Percentiles rank a stretch among this genome's conserved stretches.
phyloP scores from a whole-genome alignment of 257 asterid species.

The Nicotiana attenuata region DNA sequence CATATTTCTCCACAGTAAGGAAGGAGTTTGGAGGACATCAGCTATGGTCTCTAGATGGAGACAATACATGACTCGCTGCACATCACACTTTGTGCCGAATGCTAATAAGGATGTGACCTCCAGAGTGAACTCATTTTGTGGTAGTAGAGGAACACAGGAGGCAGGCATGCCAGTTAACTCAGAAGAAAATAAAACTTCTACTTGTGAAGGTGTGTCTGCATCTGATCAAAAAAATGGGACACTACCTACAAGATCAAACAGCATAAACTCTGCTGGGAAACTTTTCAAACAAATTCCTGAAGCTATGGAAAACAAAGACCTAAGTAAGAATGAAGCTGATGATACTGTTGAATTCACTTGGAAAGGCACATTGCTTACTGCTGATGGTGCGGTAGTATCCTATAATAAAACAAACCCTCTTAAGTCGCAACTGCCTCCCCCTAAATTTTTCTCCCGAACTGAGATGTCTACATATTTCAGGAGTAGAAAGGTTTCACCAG shows the following conservation, averaged over 20 bases:
- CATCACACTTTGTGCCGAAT: slow-evolving; percentile 22
- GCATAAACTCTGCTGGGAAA: slow-evolving; percentile 20
- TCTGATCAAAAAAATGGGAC: slow-evolving; percentile 32
- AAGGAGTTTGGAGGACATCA: slow-evolving; percentile 87
- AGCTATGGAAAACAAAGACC: slow-evolving; percentile 22
- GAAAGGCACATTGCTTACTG: slow-evolving; percentile 15
- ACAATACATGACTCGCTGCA: slow-evolving; percentile 50
- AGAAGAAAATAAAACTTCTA: slow-evolving; percentile 24
- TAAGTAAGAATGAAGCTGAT: slow-evolving; percentile 22
- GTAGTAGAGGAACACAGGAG: slow-evolving; percentile 32
- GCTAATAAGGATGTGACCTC: slow-evolving; percentile 24
- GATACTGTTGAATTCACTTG: slow-evolving; percentile 14
- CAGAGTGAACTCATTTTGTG: slow-evolving; percentile 25
- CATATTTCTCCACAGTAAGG: slow-evolving; percentile 80
- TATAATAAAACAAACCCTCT: slow-evolving; percentile 51
- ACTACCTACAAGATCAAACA: slow-evolving; percentile 18
- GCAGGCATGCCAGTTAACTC: slow-evolving; percentile 17
- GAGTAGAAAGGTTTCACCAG: slow-evolving; percentile 62
- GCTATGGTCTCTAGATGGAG: slow-evolving; percentile 93
- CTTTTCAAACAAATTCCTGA: slow-evolving; percentile 26
- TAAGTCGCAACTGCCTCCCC: slow-evolving; percentile 80
- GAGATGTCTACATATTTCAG: slow-evolving; percentile 66
- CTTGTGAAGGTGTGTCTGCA: not conserved
- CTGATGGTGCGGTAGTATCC: slow-evolving; percentile 30
- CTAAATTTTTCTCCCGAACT: slow-evolving; percentile 65